Conservation (phyloP, 139 green algal species). For the Coccomyxa sp. region DNA sequence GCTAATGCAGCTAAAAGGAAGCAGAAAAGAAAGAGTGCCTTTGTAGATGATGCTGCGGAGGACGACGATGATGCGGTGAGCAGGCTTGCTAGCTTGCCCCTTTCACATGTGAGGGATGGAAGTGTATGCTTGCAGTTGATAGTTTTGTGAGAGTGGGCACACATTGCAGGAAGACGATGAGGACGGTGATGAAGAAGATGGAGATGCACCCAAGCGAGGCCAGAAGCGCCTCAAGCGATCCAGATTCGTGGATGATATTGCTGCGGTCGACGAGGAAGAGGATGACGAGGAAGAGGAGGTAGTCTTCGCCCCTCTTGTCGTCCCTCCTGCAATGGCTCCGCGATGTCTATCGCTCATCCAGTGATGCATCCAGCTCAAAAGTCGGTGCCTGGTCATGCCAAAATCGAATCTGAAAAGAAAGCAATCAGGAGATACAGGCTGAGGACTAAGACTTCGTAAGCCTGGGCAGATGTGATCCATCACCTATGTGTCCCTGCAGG, state of each 20-base stretch:
- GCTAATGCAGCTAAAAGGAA: conserved; percentile 10
- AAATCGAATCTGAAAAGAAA: no score
- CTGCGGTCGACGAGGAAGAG: conserved; percentile 78
- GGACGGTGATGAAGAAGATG: conserved; percentile 22
- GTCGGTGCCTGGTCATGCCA: no score
- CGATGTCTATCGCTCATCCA: no score
- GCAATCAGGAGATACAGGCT: no score
- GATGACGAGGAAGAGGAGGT: conserved; percentile 78
- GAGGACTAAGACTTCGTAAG: no score
- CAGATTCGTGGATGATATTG: conserved; percentile 87
- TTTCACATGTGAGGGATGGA: not conserved
- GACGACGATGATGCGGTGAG: conserved; percentile 19
- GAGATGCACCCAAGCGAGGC: conserved; percentile 17
- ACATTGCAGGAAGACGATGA: conserved; percentile 4
- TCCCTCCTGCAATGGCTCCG: no score
- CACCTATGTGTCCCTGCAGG: not conserved
- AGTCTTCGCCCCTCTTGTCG: not conserved
- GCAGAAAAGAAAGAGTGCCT: conserved; percentile 22
- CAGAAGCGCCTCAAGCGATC: conserved; percentile 33
- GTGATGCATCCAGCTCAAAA: no score
- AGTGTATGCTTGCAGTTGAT: no score
- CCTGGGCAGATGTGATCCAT: no score
- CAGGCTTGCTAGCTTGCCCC: not conserved
- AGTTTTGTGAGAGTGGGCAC: not conserved
- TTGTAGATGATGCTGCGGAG: conserved; percentile 52